phyloP scores from a whole-genome alignment of 2,329 filamentous ascomycete species.

The Fonsecaea erecta region DNA sequence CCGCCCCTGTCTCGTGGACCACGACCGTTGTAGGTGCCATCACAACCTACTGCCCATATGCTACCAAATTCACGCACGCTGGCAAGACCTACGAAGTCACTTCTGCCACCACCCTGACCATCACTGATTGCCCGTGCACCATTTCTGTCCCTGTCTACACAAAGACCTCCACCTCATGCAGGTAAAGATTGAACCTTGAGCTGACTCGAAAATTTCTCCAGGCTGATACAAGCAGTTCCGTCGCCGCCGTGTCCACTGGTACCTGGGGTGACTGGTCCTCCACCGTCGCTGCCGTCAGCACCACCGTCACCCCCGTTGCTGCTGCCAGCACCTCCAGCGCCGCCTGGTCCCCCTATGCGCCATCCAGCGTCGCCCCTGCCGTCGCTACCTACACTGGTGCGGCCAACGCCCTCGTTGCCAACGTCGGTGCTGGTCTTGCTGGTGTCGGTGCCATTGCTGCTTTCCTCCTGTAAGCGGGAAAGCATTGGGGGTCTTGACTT shows the following conservation, averaged over 20 bases:
- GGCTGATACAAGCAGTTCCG: constrained; percentile 19
- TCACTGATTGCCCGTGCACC: constrained; percentile 41
- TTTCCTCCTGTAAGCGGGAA: constrained; percentile 37
- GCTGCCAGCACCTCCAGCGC: constrained; percentile 7
- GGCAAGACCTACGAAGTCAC: constrained; percentile 38
- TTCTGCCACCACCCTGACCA: constrained; percentile 38
- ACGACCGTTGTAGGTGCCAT: constrained; percentile 37
- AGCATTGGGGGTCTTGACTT: constrained; percentile 13
- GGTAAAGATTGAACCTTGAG: constrained; percentile 20
- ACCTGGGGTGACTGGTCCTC: constrained; percentile 19
- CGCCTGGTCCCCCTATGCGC: constrained; percentile 18
- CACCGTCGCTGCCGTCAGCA: background rate
- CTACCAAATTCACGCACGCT: constrained; percentile 35
- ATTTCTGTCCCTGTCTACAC: constrained; percentile 38
- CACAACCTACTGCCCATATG: constrained; percentile 37
- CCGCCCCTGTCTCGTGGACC: constrained; percentile 31
- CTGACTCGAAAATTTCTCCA: constrained; percentile 5
- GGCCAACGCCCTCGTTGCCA: constrained; percentile 36
- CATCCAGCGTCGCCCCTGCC: constrained; percentile 23
- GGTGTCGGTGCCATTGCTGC: constrained; percentile 39
- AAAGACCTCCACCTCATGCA: constrained; percentile 36
- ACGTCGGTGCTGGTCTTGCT: constrained; percentile 38
- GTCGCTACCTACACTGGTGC: constrained; percentile 36
- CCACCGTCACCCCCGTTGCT: constrained; percentile 16
- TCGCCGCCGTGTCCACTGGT: constrained; percentile 11